These are phyloP conservation scores for Jamesozyma lodderae DNA, from an alignment of 805 yeast species.

Conservation along the genomic window DNA sequence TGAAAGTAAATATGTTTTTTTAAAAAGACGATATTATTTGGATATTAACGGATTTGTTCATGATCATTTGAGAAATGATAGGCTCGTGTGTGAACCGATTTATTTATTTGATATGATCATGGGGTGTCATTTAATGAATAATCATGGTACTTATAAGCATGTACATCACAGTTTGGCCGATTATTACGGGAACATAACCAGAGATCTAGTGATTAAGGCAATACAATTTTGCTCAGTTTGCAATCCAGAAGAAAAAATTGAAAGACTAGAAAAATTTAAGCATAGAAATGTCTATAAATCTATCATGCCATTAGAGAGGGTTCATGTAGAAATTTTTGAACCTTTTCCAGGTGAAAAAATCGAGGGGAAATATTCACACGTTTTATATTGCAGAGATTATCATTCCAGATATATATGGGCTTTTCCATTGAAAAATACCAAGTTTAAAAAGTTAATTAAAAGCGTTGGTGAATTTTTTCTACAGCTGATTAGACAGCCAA, in stretches of 20 bases:
- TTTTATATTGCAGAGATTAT: constrained; percentile 25
- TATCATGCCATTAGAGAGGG: constrained; percentile 21
- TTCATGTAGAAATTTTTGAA: constrained; percentile 25
- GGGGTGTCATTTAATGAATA: constrained; percentile 27
- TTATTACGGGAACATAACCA: constrained; percentile 22
- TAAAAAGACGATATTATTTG: constrained; percentile 20
- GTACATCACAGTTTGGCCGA: constrained; percentile 13
- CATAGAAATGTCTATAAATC: constrained; percentile 14
- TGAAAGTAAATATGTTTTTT: constrained; percentile 14
- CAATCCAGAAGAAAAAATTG: constrained; percentile 12
- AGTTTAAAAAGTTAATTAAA: constrained; percentile 15
- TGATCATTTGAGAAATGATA: constrained; percentile 18
- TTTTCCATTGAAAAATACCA: constrained; percentile 20
- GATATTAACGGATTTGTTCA: constrained; percentile 15
- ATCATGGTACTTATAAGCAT: constrained; percentile 14
- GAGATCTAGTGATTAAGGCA: constrained; percentile 12
- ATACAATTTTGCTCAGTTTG: constrained; percentile 25
- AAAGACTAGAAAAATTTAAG: constrained; percentile 10
- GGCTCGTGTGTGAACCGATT: constrained; percentile 26
- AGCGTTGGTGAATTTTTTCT: constrained; percentile 14
- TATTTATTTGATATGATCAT: constrained; percentile 22
- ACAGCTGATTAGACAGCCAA: constrained; percentile 20
- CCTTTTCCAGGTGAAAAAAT: constrained; percentile 19
- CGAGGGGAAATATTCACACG: constrained; percentile 23
- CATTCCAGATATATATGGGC: constrained; percentile 26